Conservation (phyloP, 805 yeast genomes). For the Pichia sporocuriosa region DNA sequence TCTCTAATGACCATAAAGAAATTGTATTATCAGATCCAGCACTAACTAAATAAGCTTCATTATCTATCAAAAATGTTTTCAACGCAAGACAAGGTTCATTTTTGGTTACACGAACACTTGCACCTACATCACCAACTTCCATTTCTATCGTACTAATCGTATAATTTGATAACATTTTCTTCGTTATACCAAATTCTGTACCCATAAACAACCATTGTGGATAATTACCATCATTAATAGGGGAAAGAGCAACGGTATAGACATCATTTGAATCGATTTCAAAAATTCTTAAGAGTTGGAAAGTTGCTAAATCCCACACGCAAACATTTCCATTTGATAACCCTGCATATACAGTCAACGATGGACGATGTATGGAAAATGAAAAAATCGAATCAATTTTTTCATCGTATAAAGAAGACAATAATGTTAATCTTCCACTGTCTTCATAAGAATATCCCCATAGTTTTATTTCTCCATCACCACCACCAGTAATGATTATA, state of each 20-base stretch:
- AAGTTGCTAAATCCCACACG: constrained; percentile 82
- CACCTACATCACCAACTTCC: constrained; percentile 23
- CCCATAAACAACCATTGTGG: constrained; percentile 44
- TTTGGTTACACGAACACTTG: constrained; percentile 9
- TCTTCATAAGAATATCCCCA: constrained; percentile 48
- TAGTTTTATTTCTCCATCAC: constrained; percentile 80
- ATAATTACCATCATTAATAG: constrained; percentile 26
- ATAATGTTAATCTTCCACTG: constrained; percentile 17
- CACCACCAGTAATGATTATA: constrained; percentile 66
- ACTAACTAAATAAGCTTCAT: constrained; percentile 44
- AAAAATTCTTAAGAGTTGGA: constrained; percentile 51
- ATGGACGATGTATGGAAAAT: constrained; percentile 42
- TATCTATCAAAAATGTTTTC: constrained; percentile 36
- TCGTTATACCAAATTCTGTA: constrained; percentile 30
- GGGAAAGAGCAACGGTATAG: constrained; percentile 49
- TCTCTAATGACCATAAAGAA: constrained; percentile 60
- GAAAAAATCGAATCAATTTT: constrained; percentile 57
- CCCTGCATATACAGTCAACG: constrained; percentile 78
- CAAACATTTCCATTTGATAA: constrained; percentile 66
- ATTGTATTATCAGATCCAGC: constrained; percentile 69
- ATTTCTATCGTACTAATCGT: constrained; percentile 26
- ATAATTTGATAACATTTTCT: constrained; percentile 6
- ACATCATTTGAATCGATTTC: constrained; percentile 43
- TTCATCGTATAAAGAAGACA: constrained; percentile 48
- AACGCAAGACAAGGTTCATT: constrained; percentile 43